Evolutionary conservation across 108 stramenopile genomes (phyloP), one percentile per base, ranked within the genome.

Genomic region (Skeletonema potamos): DNA sequence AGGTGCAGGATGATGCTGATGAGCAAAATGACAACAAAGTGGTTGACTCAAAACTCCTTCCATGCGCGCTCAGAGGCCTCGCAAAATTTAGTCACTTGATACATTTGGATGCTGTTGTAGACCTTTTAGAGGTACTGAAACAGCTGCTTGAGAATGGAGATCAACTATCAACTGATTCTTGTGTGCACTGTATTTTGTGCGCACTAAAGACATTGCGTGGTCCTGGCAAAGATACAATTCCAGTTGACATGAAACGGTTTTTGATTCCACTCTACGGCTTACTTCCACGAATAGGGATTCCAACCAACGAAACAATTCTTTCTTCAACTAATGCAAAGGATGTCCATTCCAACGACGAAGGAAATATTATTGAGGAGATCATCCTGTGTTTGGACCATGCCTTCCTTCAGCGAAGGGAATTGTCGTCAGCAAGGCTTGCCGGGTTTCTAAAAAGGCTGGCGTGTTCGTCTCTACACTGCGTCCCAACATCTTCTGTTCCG

Each of bases 61-160:
- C 92, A 8, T 66, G 76, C 18, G 87, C 89, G 13, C 63, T 96
- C 51, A 84, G 89, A 24, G 96, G 96, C 7, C 81, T 96, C 39
- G 92, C 93, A 30, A 91, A 90, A 59, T 89, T 91, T 74, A 89
- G 90, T 10, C 96, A 96, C 72, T 75, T 96, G 4, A 94, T 96
- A 58, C 68, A 77, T 33, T 37, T 77, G 58, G 76, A 77, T 63
- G 94, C 92, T 2, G 90, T 93, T 28, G 72, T 86, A 15, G 90
- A 94, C 68, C 77, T 96, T 17, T 66, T 96, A 60, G 85, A 61
- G 24, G 91, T 93, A 7, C 70, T 96, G 33, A 92, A 89, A 58
- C 69, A 85, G 17, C 60, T 96, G 48, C 64, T 96, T 62, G 76
- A 76, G 33, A 64, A 84, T 33, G 87, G 85, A 2, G 87, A 92